Evolutionary conservation across 2,329 filamentous ascomycete species (phyloP).

Genomic region (Simplicillium aogashimaense): DNA sequence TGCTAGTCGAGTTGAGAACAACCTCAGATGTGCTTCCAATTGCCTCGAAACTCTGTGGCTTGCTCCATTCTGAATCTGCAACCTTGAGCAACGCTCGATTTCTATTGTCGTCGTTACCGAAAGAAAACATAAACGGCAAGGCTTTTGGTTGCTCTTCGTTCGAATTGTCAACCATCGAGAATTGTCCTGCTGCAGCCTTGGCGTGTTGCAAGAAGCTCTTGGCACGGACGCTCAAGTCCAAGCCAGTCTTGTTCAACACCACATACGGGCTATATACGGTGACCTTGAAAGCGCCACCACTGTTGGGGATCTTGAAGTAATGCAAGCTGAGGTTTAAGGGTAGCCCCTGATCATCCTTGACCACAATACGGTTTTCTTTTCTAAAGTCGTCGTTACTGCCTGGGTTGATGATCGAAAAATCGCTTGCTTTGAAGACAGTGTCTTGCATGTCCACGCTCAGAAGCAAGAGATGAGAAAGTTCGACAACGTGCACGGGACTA

Average conservation of each 20-base stretch:
- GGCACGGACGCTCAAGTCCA: conserved; percentile 78
- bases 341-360: conserved; percentile 78
- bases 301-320: conserved; percentile 82
- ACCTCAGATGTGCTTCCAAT: conserved; percentile 90
- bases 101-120: conserved; percentile 74
- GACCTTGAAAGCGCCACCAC: conserved; percentile 91
- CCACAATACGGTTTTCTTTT: conserved; percentile 66
- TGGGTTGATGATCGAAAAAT: conserved; percentile 95
- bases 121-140: conserved; percentile 93
- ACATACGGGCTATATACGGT: conserved; percentile 94
- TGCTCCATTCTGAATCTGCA: conserved; percentile 89
- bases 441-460: conserved; percentile 96
- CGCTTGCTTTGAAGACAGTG: conserved; percentile 85
- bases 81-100: conserved; percentile 85
- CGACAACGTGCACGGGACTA: conserved; percentile 93
- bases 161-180: conserved; percentile 39
- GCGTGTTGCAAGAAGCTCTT: conserved; percentile 82
- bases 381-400: conserved; percentile 80
- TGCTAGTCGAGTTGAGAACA: conserved; percentile 62
- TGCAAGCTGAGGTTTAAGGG: conserved; percentile 76
- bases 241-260: conserved; percentile 86
- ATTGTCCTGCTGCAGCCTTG: conserved; percentile 74
- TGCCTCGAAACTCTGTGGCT: conserved; percentile 94
- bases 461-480: conserved; percentile 84
- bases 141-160: conserved; percentile 57